Evolutionary conservation across 345 rosid genomes (phyloP).

Genomic region (Alliaria petiolata): DNA sequence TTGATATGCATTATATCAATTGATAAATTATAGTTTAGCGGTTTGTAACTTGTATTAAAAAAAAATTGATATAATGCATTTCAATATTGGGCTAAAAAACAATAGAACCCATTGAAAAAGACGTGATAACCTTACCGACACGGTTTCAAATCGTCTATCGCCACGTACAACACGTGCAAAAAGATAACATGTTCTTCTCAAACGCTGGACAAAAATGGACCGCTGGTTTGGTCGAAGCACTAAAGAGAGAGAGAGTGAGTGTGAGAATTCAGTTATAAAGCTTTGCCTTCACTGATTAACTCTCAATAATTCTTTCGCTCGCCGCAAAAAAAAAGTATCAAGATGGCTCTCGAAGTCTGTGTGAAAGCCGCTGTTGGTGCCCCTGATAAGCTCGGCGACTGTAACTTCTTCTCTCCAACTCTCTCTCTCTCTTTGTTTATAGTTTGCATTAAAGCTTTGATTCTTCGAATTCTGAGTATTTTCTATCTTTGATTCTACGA

Average conservation of each 20-base stretch:
- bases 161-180: slow-evolving; percentile 15
- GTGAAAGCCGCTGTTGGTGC: slow-evolving; percentile 85
- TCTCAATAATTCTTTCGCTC: neutral
- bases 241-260: neutral
- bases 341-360: slow-evolving; percentile 78
- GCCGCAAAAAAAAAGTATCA: neutral
- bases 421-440: neutral
- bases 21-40: too few species aligned
- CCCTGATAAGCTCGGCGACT: slow-evolving; percentile 71
- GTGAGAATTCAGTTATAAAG: neutral
- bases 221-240: neutral
- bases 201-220: neutral
- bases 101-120: too few species aligned
- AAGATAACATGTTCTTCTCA: slow-evolving; percentile 6
- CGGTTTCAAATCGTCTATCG: neutral
- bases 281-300: neutral
- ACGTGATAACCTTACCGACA: neutral
- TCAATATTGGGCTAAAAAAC: too few species aligned
- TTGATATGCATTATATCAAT: too few species aligned
- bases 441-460: neutral
- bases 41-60: too few species aligned
- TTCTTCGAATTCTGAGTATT: neutral
- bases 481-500: neutral
- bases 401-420: slow-evolving; percentile 34
- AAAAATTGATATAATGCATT: too few species aligned